phyloP scores from a whole-genome alignment of 495 filamentous ascomycete species.

The Massariosphaeria phaeospora region DNA sequence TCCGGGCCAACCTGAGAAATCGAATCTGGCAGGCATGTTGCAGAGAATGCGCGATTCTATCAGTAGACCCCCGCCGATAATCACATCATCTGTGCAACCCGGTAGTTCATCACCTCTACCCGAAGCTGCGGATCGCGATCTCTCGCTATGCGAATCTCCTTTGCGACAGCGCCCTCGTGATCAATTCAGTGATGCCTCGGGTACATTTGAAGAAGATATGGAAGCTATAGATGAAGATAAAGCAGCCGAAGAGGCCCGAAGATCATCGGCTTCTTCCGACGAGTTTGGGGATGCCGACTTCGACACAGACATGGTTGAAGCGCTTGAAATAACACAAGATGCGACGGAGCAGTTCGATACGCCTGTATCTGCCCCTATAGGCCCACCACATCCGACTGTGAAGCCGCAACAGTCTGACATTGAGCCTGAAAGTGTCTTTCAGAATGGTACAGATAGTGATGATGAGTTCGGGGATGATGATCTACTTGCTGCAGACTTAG shows the following conservation, averaged over 20 bases:
- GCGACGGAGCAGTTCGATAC: not conserved
- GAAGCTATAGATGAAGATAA: constrained; percentile 20
- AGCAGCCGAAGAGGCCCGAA: not conserved
- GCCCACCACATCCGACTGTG: not conserved
- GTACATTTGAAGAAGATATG: not conserved
- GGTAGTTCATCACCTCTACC: constrained; percentile 56
- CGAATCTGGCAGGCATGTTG: constrained; percentile 58
- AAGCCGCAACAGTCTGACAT: not conserved
- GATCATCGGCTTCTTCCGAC: constrained; percentile 33
- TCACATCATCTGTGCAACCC: constrained; percentile 29
- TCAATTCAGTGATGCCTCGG: not conserved
- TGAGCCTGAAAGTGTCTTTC: not conserved
- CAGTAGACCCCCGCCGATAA: constrained; percentile 32
- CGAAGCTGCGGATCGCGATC: constrained; percentile 39
- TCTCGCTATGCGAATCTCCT: constrained; percentile 47
- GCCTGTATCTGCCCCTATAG: too few species aligned
- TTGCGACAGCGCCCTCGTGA: constrained; percentile 37
- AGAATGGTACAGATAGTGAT: constrained; percentile 48
- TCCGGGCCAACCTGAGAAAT: constrained; percentile 47
- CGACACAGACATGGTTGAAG: constrained; percentile 32
- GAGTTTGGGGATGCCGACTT: constrained; percentile 53
- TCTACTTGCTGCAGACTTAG: constrained; percentile 51
- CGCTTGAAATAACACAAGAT: constrained; percentile 24
- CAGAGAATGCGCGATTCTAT: constrained; percentile 63
- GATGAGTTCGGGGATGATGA: constrained; percentile 34